Percentiles rank a stretch among this genome's conserved stretches.
Conservation (phyloP, 164 flowering plant species). For the Vitis rotundifolia region DNA sequence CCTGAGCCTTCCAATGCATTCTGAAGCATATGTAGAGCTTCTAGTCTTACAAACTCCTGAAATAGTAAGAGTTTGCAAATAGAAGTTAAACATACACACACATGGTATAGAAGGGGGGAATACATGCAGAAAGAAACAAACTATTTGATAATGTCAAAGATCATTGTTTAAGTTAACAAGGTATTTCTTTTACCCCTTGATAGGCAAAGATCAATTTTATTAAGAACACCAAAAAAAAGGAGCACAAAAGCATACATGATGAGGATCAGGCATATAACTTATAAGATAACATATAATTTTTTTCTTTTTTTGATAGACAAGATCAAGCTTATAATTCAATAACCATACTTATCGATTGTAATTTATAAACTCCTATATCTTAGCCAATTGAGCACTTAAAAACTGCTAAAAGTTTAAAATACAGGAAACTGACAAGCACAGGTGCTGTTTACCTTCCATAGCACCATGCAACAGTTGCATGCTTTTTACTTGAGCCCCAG, state of each 20-base stretch:
- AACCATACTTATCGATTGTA: background rate
- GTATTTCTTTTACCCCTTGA: no score
- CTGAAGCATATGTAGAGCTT: constrained; percentile 87
- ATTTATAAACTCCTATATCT: background rate
- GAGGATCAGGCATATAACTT: no score
- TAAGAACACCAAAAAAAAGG: no score
- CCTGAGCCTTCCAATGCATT: constrained; percentile 96
- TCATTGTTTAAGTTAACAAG: no score
- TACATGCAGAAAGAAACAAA: background rate
- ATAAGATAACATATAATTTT: no score
- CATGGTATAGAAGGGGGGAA: no score
- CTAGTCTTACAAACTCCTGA: constrained; percentile 95
- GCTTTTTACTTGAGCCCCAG: background rate
- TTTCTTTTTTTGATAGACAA: no score
- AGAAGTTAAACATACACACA: background rate
- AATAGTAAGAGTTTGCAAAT: constrained; percentile 1
- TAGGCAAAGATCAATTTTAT: no score
- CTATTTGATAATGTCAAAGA: background rate
- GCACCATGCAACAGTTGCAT: background rate
- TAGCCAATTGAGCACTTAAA: background rate
- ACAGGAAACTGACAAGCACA: background rate
- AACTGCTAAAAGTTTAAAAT: background rate
- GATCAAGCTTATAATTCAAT: background rate
- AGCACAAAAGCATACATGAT: no score
- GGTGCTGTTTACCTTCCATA: background rate